Conservation (phyloP, 129 eudicot species). For the Smallanthus sonchifolius region DNA sequence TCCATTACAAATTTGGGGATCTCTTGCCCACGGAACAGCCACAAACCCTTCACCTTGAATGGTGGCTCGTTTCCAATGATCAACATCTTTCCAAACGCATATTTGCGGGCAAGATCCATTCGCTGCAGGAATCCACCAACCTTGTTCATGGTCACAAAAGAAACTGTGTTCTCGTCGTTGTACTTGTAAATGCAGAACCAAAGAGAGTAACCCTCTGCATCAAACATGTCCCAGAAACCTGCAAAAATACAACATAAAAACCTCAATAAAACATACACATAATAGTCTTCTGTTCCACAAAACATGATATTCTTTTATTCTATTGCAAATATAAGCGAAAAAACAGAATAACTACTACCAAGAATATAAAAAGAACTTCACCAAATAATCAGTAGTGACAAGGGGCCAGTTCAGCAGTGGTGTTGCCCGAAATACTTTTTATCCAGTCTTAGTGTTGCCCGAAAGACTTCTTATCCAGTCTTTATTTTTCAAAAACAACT, state of each 20-base stretch:
- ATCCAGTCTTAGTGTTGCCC: no score
- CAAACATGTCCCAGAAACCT: slow-evolving; percentile 98
- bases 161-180: slow-evolving; percentile 77
- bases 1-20: slow-evolving; percentile 70
- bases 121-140: slow-evolving; percentile 81
- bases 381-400: no score
- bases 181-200: slow-evolving; percentile 92
- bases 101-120: slow-evolving; percentile 83
- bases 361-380: background rate
- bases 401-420: no score
- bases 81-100: slow-evolving; percentile 92
- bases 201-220: slow-evolving; percentile 85
- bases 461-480: background rate
- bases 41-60: slow-evolving; percentile 68
- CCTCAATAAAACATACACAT: background rate
- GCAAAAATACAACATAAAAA: background rate
- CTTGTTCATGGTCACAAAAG: slow-evolving; percentile 81
- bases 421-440: no score
- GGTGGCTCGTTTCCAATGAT: slow-evolving; percentile 68
- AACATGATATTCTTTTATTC: background rate
- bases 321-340: background rate
- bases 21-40: slow-evolving; percentile 74
- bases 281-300: background rate
- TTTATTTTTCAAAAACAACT: background rate
- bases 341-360: background rate